Evolutionary conservation across 352 stramenopile species (phyloP), one percentile per base, ranked within the genome.

Genomic region (Phytopythium litorale): DNA sequence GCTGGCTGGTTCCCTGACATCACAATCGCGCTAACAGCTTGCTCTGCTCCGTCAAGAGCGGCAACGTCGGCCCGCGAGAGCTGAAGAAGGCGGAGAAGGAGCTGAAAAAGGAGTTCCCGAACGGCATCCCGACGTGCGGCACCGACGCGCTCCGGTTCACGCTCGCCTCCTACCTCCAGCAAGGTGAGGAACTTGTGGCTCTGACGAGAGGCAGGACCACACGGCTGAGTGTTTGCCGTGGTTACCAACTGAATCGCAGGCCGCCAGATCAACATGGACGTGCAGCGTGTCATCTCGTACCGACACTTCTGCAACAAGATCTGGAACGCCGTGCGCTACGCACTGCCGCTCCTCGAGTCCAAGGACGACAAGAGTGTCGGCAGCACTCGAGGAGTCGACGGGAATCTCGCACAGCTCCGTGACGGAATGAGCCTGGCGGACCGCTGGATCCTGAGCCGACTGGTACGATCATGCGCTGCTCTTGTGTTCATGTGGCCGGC

Each of bases 91-190:
- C 97, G 1, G 97, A 98, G 67, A 98, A 99, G 60, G 96, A 98
- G 35, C 87, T 99, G 37, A 84, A 91, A 52, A 79, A 85, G 48
- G 97, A 99, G 66, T 99, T 99, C 71, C 97, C 98, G 7, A 84
- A 98, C 30, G 98, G 98, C 33, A 99, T 99, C 65, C 97, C 97
- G 30, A 93, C 98, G 35, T 99, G 97, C 76, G 98, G 98, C 58
- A 94, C 97, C 0, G 98, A 99, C 75, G 97, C 98, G 7, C 79
- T 99, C 28, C 89, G 98, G 11, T 99, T 99, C 64, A 97, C 97
- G 33, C 81, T 99, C 16, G 82, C 99, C 8, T 96, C 96, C 16
- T 99, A 99, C 64, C 72, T 94, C 49, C 79, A 93, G 49, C 87
- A 96, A 81, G 81, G 79, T 87, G 25, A 21, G 51, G 55, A 43